Base-by-base conservation (phyloP, 225 moss, liverwort and hornwort species). In the Straminergon stramineum region DNA sequence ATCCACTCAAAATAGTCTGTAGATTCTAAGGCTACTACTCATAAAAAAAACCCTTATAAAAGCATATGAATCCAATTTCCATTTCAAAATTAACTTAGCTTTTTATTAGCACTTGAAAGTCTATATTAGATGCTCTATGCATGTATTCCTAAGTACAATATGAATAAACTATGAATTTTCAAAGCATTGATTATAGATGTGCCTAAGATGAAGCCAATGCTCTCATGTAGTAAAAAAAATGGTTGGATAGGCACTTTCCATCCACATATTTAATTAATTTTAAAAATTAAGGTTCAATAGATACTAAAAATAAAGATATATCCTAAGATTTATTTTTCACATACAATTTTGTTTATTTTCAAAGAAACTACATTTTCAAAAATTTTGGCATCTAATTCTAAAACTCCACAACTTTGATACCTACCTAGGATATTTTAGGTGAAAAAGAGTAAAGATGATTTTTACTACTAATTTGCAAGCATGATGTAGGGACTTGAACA, bases 171-270 rank as follows among this genome's bases (percentile, higher is more conserved):
- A 11, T 68, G 12, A 37, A 68, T 68, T 37, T 37, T 37, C 21
- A 68, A 68, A 21, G 7, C 2, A 2, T 23, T 70, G 39, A 70
- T 22, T 16, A 15, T 41, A 15, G 24, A 41, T 71, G 26, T 41
- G 5, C 5, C 0, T 39, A 0, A 71, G 4, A 26, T 71, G 24
- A 71, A 71, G 24, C 0, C 1, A 1, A 3, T 39, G 14, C 24
- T 71, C 15, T 39, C 4, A 14, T 71, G 24, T 41, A 13, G 7
- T 41, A 24, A 41, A 41, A 26, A 12, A 4, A 7, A 68, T 37
- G 68, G 21, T 12, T 21, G 6, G 5, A 4, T 37, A 2, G 6
- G 21, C 3, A n/a, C n/a, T 21, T 21, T 20, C 4, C 12, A 37
- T 21, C 2, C 7, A 12, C 3, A 21, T 37, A 11, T 21, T 37